phyloP scores from a whole-genome alignment of 305 asterid genomes.

The Salvia sclarea region DNA sequence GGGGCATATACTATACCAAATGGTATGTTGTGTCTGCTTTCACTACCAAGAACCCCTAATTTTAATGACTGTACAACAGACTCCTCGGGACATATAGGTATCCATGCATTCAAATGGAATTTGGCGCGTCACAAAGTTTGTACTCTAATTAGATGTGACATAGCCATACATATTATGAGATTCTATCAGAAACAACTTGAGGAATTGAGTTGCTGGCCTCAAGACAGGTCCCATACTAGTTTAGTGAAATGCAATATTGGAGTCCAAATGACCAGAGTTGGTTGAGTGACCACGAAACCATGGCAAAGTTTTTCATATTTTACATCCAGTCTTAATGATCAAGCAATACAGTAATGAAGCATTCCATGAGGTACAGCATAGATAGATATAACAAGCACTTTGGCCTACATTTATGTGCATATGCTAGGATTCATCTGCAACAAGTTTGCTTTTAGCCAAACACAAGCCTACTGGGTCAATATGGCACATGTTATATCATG shows the following conservation, averaged over 20 bases:
- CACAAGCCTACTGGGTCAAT: neutral
- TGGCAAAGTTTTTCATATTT: neutral
- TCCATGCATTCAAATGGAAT: neutral
- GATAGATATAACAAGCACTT: neutral
- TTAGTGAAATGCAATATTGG: neutral
- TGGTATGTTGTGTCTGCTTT: neutral
- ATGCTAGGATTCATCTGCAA: slow-evolving; percentile 7
- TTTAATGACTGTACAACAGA: neutral
- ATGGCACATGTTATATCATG: neutral
- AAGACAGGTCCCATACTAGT: neutral
- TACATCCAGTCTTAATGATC: neutral
- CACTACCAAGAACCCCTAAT: neutral
- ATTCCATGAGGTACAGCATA: neutral
- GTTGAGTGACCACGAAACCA: neutral
- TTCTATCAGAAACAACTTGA: neutral
- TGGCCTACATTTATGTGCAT: neutral
- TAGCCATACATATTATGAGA: neutral
- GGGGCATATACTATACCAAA: neutral
- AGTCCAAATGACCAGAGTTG: neutral
- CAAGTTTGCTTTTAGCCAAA: neutral
- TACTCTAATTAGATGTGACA: neutral
- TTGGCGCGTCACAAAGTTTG: neutral
- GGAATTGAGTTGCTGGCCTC: neutral
- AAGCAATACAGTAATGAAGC: neutral
- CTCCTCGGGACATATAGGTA: neutral